These are phyloP conservation scores for Penicillium desertorum DNA, from an alignment of 495 filamentous ascomycete species.

Conservation along the genomic window DNA sequence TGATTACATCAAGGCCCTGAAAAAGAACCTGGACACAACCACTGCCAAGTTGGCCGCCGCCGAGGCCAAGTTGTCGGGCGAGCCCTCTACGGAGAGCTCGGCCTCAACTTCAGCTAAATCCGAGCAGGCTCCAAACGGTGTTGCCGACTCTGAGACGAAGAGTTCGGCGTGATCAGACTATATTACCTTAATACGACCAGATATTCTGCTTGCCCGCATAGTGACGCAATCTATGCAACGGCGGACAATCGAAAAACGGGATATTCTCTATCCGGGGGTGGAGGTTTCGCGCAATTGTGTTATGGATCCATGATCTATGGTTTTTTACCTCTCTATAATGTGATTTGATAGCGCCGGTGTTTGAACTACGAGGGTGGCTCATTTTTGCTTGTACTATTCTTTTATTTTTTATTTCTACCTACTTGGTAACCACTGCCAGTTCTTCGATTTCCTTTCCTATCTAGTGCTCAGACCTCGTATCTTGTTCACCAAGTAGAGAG, in stretches of 20 bases:
- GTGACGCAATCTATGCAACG: neutral
- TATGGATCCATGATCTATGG: constrained; percentile 10
- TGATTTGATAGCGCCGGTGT: constrained; percentile 23
- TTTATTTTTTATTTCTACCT: neutral
- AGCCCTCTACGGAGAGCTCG: neutral
- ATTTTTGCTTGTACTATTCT: neutral
- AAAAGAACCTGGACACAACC: constrained; percentile 69
- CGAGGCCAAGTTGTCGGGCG: constrained; percentile 43
- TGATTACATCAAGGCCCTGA: constrained; percentile 85
- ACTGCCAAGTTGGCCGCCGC: constrained; percentile 63
- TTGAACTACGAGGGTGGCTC: constrained; percentile 6
- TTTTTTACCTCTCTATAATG: neutral
- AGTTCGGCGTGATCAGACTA: neutral
- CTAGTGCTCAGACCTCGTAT: neutral
- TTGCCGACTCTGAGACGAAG: neutral
- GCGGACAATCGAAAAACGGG: neutral
- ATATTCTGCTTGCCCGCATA: neutral
- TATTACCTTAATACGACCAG: neutral
- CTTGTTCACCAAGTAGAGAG: neutral
- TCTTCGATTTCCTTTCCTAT: neutral
- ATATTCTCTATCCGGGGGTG: neutral
- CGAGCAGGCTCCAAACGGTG: neutral
- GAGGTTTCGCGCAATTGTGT: constrained; percentile 7
- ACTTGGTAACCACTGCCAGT: neutral
- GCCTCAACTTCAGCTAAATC: neutral